Percentiles rank a stretch among this genome's conserved stretches.
phyloP scores from a whole-genome alignment of 2,329 filamentous ascomycete genomes.

The Exophiala viscosa region DNA sequence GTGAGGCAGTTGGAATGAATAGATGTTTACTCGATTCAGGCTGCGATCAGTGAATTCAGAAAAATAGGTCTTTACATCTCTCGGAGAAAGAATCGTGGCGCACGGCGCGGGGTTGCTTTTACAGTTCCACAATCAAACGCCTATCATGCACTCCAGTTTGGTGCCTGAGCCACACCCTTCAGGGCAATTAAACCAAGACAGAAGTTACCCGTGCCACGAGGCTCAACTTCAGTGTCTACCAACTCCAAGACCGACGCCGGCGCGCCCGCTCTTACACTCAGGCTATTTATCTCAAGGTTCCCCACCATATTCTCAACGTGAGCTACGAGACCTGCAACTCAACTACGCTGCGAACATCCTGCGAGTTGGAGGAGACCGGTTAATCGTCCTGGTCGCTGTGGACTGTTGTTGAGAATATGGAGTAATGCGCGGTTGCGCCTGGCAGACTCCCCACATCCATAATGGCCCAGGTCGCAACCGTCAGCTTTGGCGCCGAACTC shows the following conservation, averaged over 20 bases:
- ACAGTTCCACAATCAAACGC: not conserved
- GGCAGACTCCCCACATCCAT: slow-evolving; percentile 3
- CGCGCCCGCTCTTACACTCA: not conserved
- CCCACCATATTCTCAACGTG: slow-evolving; percentile 3
- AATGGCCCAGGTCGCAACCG: slow-evolving; percentile 28
- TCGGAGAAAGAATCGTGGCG: not conserved
- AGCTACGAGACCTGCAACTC: not conserved
- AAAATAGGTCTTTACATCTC: too few relatives aligned
- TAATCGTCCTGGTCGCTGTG: not conserved
- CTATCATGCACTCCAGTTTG: not conserved
- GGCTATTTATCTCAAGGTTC: slow-evolving; percentile 1
- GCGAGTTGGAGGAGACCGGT: not conserved
- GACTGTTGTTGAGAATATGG: slow-evolving; percentile 1
- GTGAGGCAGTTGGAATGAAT: too few relatives aligned
- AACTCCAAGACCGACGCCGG: not conserved
- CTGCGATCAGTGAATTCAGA: too few relatives aligned
- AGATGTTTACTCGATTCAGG: too few relatives aligned
- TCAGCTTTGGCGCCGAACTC: slow-evolving; percentile 77
- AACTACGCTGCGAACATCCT: not conserved
- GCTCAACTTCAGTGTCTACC: not conserved
- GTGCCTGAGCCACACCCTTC: slow-evolving; percentile 11
- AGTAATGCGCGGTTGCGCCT: slow-evolving; percentile 17
- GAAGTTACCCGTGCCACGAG: not conserved
- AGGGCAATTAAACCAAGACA: not conserved
- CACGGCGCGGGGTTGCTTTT: not conserved